A percentile compares a stretch with the other conserved stretches of the same genome.
phyloP scores from a whole-genome alignment of 257 asterid genomes.

The Buddleja alternifolia region DNA sequence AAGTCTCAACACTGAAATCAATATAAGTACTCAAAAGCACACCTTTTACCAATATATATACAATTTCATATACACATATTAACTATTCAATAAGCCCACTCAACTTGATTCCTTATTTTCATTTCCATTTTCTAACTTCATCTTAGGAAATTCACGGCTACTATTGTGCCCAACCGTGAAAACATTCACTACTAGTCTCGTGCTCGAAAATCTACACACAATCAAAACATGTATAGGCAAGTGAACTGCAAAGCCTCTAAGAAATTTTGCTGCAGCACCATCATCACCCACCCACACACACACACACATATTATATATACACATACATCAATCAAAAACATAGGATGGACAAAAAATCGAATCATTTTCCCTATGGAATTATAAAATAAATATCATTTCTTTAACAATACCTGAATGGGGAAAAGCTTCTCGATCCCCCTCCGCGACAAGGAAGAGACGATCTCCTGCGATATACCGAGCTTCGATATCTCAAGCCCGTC shows the following conservation, averaged over 20 bases:
- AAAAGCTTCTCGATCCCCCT: slow-evolving; percentile 83
- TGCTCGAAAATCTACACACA: not conserved
- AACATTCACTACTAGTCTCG: not conserved
- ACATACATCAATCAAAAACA: not conserved
- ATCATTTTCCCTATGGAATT: not conserved
- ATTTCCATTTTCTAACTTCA: slow-evolving; percentile 16
- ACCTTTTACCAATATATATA: not conserved
- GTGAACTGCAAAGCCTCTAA: not conserved
- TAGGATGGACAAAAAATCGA: not conserved
- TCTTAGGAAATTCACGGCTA: not conserved
- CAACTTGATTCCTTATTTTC: not conserved
- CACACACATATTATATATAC: not conserved
- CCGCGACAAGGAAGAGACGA: slow-evolving; percentile 59
- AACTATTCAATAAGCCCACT: not conserved
- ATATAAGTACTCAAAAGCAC: not conserved
- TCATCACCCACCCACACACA: not conserved
- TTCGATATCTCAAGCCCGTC: slow-evolving; percentile 91
- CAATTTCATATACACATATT: not conserved
- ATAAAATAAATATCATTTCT: not conserved
- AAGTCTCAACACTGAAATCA: not conserved
- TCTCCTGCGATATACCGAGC: slow-evolving; percentile 72
- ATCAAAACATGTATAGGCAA: not conserved
- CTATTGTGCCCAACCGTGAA: not conserved
- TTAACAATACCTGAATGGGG: slow-evolving; percentile 77
- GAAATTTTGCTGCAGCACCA: not conserved